phyloP scores from a whole-genome alignment of 805 yeast species.

The Schizosaccharomyces japonicus region DNA sequence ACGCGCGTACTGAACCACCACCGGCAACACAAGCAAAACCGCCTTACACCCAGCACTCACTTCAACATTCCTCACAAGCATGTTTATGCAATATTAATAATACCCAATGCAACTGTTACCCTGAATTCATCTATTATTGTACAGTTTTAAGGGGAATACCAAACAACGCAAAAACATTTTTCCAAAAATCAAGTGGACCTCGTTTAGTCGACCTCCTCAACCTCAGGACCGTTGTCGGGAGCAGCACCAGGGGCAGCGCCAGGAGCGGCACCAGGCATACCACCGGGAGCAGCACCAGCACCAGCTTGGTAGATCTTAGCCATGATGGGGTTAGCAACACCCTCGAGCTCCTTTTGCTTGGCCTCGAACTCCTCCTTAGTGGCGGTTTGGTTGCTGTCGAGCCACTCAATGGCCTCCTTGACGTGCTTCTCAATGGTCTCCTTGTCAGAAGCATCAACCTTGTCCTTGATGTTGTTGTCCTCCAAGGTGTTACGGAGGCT shows the following conservation, averaged over 20 bases:
- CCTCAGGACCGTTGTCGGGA: constrained; percentile 38
- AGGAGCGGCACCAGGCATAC: constrained; percentile 42
- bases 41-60: too few relatives aligned
- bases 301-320: constrained; percentile 79
- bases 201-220: constrained; percentile 55
- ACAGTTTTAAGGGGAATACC: too few relatives aligned
- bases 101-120: too few relatives aligned
- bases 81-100: too few relatives aligned
- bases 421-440: constrained; percentile 54
- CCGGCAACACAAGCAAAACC: too few relatives aligned
- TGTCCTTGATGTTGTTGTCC: constrained; percentile 59
- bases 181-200: too few relatives aligned
- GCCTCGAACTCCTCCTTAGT: constrained; percentile 76
- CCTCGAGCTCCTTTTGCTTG: constrained; percentile 89
- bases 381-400: constrained; percentile 82
- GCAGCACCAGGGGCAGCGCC: constrained; percentile 38
- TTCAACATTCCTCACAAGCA: too few relatives aligned
- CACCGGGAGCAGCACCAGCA: constrained; percentile 57
- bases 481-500: constrained; percentile 62
- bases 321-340: constrained; percentile 87
- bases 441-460: constrained; percentile 41
- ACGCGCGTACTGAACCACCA: too few relatives aligned
- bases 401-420: constrained; percentile 72
- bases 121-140: too few relatives aligned
- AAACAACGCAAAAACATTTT: too few relatives aligned